Base-by-base conservation (phyloP, 192 early-diverging fungal species). In the Backusella macrospora region DNA sequence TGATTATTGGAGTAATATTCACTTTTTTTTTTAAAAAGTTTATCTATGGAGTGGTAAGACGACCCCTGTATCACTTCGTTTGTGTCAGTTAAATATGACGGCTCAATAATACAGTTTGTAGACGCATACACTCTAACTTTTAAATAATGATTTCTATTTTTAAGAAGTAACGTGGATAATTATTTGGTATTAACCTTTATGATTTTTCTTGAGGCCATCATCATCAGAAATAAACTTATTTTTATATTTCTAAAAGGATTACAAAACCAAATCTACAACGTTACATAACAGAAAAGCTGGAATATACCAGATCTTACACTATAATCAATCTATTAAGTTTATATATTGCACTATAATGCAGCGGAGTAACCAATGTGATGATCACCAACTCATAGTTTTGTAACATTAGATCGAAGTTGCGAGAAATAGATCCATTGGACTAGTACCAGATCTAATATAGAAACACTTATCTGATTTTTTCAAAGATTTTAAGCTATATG, bases 341-440 rank as follows among this genome's bases (percentile, higher is more conserved):
- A 18, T 23, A 59, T 59, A 59, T 12, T 26, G 52, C 52, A 59
- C 26, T 18, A 59, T 12, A 26, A 59, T 59, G 5, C 10, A 59
- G 52, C 52, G 52, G 52, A 59, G 52, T 26, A 59, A 59, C 26
- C 12, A 23, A 59, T 9, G 3, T 26, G 52, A 26, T 59, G 52
- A 59, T 59, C 52, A 59, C 26, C 26, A 59, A 9, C 26, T 26
- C 21, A 59, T 59, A 10, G 10, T 23, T 59, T 43, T 59, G 52
- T 59, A 59, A 59, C 52, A 4, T 59, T 26, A 59, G 52, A 59
- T 59, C 52, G 52, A 59, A 59, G 52, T 5, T 59, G 52, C 26
- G 52, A 21, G 26, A 59, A 5, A 29, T 59, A 26, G 23, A 59
- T 3, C 21, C 52, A 26, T 26, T 59, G 13, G 26, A 59, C 26